phyloP scores from a whole-genome alignment of 495 filamentous ascomycete species.

The Aspergillus sclerotioniger region DNA sequence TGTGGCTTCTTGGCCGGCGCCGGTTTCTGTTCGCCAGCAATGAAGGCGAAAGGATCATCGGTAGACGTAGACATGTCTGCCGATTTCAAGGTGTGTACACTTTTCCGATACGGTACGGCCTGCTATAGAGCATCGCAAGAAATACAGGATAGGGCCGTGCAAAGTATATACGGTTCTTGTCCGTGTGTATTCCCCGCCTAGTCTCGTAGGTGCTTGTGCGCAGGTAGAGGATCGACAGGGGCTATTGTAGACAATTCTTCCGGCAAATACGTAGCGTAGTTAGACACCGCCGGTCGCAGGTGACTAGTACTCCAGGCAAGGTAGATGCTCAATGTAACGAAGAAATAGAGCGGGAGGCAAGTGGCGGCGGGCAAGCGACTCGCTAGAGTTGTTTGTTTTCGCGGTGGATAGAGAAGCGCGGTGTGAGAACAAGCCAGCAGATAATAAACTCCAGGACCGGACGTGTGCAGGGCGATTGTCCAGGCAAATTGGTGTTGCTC shows the following conservation, averaged over 20 bases:
- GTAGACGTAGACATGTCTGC: slow-evolving; percentile 41
- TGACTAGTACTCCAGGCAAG: neutral
- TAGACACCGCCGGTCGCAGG: neutral
- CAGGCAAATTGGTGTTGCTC: slow-evolving; percentile 9
- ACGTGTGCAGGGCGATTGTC: slow-evolving; percentile 11
- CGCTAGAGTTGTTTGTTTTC: neutral
- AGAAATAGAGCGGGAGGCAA: neutral
- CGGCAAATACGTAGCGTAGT: neutral
- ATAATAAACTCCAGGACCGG: slow-evolving; percentile 13
- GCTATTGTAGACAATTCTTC: slow-evolving; percentile 7
- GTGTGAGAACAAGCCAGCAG: slow-evolving; percentile 10
- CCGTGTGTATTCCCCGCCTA: slow-evolving; percentile 10
- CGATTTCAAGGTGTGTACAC: slow-evolving; percentile 9
- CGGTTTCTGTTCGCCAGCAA: slow-evolving; percentile 37
- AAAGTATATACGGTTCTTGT: neutral
- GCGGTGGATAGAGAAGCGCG: slow-evolving; percentile 2
- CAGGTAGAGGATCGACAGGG: slow-evolving; percentile 26
- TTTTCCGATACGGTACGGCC: slow-evolving; percentile 9
- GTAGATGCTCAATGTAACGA: neutral
- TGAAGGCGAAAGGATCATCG: slow-evolving; percentile 40
- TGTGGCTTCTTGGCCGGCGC: slow-evolving; percentile 32
- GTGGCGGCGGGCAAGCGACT: neutral
- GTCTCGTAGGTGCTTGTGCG: slow-evolving; percentile 6
- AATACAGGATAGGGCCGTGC: slow-evolving; percentile 8
- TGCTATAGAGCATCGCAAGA: slow-evolving; percentile 22